Evolutionary conservation across 2,329 filamentous ascomycete genomes (phyloP).

Genomic region (Torrubiella hemipterigena): DNA sequence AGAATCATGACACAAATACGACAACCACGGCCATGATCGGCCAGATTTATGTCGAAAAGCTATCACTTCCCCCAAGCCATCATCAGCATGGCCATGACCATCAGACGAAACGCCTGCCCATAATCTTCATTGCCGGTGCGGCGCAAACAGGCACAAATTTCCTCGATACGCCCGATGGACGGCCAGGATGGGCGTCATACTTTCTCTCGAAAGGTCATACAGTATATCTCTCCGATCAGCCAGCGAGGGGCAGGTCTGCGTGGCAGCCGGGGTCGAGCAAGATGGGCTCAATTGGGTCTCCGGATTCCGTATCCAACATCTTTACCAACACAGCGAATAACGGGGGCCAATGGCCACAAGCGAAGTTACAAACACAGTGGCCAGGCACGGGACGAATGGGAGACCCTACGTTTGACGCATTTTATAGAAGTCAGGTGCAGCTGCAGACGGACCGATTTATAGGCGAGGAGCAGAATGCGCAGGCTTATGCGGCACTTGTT

Average conservation of each 20-base stretch:
- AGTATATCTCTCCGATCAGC: constrained; percentile 27
- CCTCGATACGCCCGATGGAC: constrained; percentile 27
- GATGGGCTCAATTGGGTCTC: constrained; percentile 12
- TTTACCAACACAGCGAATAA: constrained; percentile 14
- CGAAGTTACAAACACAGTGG: constrained; percentile 19
- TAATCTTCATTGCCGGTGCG: constrained; percentile 19
- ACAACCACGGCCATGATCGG: constrained; percentile 11
- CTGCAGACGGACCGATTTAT: constrained; percentile 10
- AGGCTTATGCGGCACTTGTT: constrained; percentile 9
- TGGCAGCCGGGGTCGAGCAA: constrained; percentile 13
- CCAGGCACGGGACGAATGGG: constrained; percentile 19
- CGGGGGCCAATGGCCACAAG: constrained; percentile 17
- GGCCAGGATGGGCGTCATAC: constrained; percentile 27
- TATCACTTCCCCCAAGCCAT: constrained; percentile 12
- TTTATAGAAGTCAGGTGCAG: constrained; percentile 19
- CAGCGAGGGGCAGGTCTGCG: constrained; percentile 19
- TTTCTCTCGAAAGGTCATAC: constrained; percentile 26
- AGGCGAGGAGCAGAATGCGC: constrained; percentile 9
- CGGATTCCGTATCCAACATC: constrained; percentile 13
- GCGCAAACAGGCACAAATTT: constrained; percentile 18
- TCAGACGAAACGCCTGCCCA: too few relatives aligned
- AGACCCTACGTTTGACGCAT: constrained; percentile 33
- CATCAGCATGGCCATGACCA: too few relatives aligned
- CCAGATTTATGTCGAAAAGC: constrained; percentile 20
- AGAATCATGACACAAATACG: constrained; percentile 8